Evolutionary conservation across 2,329 filamentous ascomycete genomes (phyloP), one percentile per base, ranked within the genome.

Genomic region (Fusarium sp.): DNA sequence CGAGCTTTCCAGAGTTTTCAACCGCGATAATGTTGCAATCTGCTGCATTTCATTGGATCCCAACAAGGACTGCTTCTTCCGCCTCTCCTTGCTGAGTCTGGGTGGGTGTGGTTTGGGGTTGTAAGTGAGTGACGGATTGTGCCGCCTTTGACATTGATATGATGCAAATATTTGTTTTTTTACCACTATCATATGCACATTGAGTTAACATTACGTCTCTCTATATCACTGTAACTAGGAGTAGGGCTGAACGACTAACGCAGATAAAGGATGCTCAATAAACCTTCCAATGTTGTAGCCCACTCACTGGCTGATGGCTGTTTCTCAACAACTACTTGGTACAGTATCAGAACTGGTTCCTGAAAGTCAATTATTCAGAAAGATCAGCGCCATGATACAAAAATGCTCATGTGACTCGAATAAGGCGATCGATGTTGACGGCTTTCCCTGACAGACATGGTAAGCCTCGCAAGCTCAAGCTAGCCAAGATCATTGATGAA

Each of bases 351-450:
- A 50, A 26, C 18, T 36, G n/a, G 38, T 30, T 50, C 39, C 24
- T 58, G 15, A 36, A 17, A 50, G 14, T 18, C 30, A 58, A 58
- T 50, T 22, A 36, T 36, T 28, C 24, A 32, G 30, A 38, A 30
- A 41, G 35, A 18, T 26, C 47, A 59, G 28, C 28, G 39, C 58
- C 57, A 20, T 63, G 45, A 66, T 38, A 35, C 32, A 35, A 8
- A 64, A 61, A 58, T 41, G 54, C 18, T 42, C 54, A 51, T 59
- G 59, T 54, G 55, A 55, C 66, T 35, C 47, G 35, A 45, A 13
- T 41, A 55, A 71, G 73, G 69, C 66, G 73, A 64, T 61, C 59
- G 73, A 73, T 44, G 66, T 66, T 69, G 50, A 39, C n/a, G 30
- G 61, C 59, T 72, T 51, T 66, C 26, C 51, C 30, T 47, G 30